Evolutionary conservation across 2,329 filamentous ascomycete genomes (phyloP).

Genomic region (Ophiostoma angusticollis): DNA sequence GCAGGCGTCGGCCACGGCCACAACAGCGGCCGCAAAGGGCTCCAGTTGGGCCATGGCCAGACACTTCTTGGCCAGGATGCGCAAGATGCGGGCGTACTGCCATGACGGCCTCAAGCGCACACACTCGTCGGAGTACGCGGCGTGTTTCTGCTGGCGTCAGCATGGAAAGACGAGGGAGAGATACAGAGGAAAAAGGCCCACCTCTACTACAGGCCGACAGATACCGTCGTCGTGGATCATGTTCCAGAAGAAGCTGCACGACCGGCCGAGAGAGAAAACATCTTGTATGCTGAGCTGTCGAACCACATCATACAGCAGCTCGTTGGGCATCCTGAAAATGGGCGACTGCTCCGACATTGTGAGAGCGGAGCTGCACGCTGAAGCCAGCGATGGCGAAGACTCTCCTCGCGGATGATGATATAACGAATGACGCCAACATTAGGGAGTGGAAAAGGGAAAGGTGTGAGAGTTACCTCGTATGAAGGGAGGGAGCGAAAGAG

Average conservation of each 20-base stretch:
- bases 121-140: constrained; percentile 3
- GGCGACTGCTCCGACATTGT: constrained; percentile 17
- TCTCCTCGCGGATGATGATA: too few relatives aligned
- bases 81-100: constrained; percentile 41
- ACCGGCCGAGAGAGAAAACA: constrained; percentile 40
- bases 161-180: constrained; percentile 3
- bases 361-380: too few relatives aligned
- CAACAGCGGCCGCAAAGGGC: constrained; percentile 47
- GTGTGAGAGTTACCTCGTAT: too few relatives aligned
- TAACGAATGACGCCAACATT: too few relatives aligned
- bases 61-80: constrained; percentile 47
- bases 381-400: too few relatives aligned
- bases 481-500: too few relatives aligned
- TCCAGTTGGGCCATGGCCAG: constrained; percentile 45
- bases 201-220: constrained; percentile 45
- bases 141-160: constrained; percentile 13
- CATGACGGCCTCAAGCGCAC: background rate
- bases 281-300: constrained; percentile 43
- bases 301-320: constrained; percentile 49
- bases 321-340: constrained; percentile 40
- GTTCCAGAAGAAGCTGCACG: constrained; percentile 36
- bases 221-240: constrained; percentile 41
- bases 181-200: constrained; percentile 24
- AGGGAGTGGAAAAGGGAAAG: too few relatives aligned
- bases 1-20: constrained; percentile 47